A percentile compares a stretch with the other conserved stretches of the same genome.
phyloP scores from a whole-genome alignment of 2,329 filamentous ascomycete species.

The Colletotrichum sp. region DNA sequence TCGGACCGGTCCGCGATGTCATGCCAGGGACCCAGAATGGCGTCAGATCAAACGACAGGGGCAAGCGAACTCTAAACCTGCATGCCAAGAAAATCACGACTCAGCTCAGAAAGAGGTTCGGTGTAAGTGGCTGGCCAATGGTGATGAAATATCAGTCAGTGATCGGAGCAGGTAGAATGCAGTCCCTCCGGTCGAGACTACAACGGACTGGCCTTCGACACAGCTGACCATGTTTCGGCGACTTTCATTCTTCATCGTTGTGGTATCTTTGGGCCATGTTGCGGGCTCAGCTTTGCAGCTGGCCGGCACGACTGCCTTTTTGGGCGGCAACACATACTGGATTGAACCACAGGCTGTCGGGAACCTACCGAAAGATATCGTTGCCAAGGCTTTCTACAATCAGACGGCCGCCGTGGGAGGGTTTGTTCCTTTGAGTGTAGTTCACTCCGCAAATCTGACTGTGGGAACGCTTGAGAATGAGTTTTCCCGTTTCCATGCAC shows the following conservation, averaged over 20 bases:
- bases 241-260: background rate
- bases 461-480: background rate
- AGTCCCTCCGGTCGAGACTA: background rate
- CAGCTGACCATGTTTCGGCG: background rate
- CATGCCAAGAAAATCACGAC: background rate
- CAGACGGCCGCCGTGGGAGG: background rate
- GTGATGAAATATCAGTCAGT: background rate
- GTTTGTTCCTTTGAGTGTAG: background rate
- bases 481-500: background rate
- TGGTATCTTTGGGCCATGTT: background rate
- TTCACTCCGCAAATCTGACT: background rate
- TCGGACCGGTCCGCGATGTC: background rate
- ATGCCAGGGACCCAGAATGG: background rate
- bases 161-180: background rate
- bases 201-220: background rate
- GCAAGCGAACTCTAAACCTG: background rate
- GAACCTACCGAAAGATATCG: background rate
- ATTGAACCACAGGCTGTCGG: background rate
- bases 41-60: background rate
- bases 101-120: background rate
- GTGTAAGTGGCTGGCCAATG: background rate
- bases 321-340: background rate
- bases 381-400: background rate
- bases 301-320: background rate
- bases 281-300: background rate